A percentile compares a stretch with the other conserved stretches of the same genome.
Evolutionary conservation across 139 green algal species (phyloP).

Genomic region (Spirogloea muscicola): DNA sequence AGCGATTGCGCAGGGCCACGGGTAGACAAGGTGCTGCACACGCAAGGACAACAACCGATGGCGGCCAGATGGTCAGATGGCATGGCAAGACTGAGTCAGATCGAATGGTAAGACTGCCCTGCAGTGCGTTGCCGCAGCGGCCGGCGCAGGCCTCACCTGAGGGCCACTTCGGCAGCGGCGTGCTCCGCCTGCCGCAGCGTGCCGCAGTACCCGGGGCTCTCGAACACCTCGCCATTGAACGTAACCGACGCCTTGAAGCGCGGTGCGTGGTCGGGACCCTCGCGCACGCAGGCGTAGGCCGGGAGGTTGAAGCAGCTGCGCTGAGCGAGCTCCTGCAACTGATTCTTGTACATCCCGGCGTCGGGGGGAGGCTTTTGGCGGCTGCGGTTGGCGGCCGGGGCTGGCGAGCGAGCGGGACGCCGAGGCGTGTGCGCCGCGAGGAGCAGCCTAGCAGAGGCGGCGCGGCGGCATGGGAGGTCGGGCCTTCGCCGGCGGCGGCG

Average conservation of each 20-base stretch:
- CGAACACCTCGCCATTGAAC: slow-evolving; percentile 44
- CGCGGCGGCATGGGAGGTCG: not conserved
- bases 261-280: slow-evolving; percentile 41
- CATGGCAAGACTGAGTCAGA: no score
- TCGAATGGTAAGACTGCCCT: no score
- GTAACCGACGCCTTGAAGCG: slow-evolving; percentile 42
- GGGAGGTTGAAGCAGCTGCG: slow-evolving; percentile 39
- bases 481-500: not conserved
- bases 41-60: no score
- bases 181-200: slow-evolving; percentile 44
- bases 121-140: no score
- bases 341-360: slow-evolving; percentile 45
- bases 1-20: slow-evolving; percentile 32
- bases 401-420: no score
- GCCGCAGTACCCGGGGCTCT: slow-evolving; percentile 25
- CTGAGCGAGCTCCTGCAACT: slow-evolving; percentile 47
- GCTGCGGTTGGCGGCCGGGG: no score
- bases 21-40: slow-evolving; percentile 1
- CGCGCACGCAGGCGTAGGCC: slow-evolving; percentile 35
- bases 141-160: no score
- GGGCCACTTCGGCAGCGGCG: slow-evolving; percentile 37
- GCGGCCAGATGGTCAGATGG: no score
- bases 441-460: no score
- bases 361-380: no score
- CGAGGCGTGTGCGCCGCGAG: no score